These are phyloP conservation scores for Saccharomyces hybrid DNA, from an alignment of 1,139 yeast genomes.

Conservation along the genomic window DNA sequence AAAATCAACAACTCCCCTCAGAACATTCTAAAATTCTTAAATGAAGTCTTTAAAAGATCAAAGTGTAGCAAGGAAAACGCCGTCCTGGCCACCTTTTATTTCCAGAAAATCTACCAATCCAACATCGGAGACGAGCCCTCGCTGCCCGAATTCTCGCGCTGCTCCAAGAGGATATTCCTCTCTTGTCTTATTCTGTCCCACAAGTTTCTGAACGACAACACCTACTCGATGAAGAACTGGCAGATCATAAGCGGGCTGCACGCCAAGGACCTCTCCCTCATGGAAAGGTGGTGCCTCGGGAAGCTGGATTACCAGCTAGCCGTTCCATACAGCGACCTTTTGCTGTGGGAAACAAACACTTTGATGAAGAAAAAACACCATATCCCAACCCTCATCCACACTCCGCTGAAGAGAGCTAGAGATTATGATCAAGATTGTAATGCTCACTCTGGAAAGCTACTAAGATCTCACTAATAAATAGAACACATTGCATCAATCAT, in stretches of 20 bases:
- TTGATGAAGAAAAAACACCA: not conserved
- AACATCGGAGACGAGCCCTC: not conserved
- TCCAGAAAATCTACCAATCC: slow-evolving; percentile 16
- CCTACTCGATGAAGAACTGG: slow-evolving; percentile 30
- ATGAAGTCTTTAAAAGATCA: slow-evolving; percentile 26
- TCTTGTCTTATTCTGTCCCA: slow-evolving; percentile 28
- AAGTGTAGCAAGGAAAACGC: slow-evolving; percentile 21
- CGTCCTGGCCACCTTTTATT: slow-evolving; percentile 23
- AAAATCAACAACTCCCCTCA: slow-evolving; percentile 8
- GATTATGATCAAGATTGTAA: not conserved
- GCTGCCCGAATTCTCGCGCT: slow-evolving; percentile 26
- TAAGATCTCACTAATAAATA: not conserved
- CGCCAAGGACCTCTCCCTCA: slow-evolving; percentile 17
- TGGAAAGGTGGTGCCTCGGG: slow-evolving; percentile 30
- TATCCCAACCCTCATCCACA: too few species aligned
- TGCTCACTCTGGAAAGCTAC: not conserved
- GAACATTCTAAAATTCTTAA: slow-evolving; percentile 17
- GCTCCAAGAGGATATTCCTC: slow-evolving; percentile 27
- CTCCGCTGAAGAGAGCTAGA: not conserved
- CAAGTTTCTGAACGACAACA: slow-evolving; percentile 28
- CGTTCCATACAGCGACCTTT: slow-evolving; percentile 3
- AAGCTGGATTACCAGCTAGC: slow-evolving; percentile 22
- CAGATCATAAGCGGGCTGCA: slow-evolving; percentile 25
- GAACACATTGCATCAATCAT: too few species aligned
- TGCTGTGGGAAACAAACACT: not conserved